Evolutionary conservation across 176 grass and related monocot species (phyloP), one percentile per base, ranked within the genome.

Genomic region (Oryza officinalis): DNA sequence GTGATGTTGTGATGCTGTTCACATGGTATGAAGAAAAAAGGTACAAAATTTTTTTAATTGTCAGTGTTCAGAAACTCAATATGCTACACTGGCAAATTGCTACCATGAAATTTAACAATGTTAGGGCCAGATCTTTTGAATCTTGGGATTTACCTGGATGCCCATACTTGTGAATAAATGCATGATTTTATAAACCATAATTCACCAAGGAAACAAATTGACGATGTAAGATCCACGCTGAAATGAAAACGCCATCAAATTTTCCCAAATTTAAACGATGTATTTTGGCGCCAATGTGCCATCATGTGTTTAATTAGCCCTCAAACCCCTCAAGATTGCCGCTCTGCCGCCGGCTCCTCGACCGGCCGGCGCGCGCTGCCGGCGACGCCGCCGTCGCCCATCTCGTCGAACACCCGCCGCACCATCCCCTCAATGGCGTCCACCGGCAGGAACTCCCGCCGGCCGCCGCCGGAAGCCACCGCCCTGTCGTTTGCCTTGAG

Each of bases 371-470:
- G 27, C 79, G 28, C n/a, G 27, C 79, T 60, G 22, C 86, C 71
- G 87, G 18, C 35, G 8, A 4, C 77, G 7, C 49, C 77, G 7
- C 49, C 54, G 28, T 88, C 72, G 25, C 77, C 33, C 71, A 80
- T 88, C 13, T 73, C 73, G 20, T 91, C 89, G 80, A 94, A 94
- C 68, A 91, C 79, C 13, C 57, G 60, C 27, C 60, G 22, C 0
- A 91, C 73, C 81, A 91, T 81, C 37, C 60, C 78, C 66, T 84
- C 71, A 10, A 91, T 28, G 32, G 64, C 79, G 45, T 94, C 87
- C 45, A 86, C 41, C 32, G 89, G 80, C 63, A 87, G 63, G n/a
- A 79, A 45, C 28, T 76, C 40, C 77, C 69, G 66, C 71, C 77
- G 45, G 2, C 77, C 22, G 40, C 81, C 22, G 40, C 73, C 32